Base-by-base conservation (phyloP, 2,329 filamentous ascomycete species). In the Waltergamsia citrina region DNA sequence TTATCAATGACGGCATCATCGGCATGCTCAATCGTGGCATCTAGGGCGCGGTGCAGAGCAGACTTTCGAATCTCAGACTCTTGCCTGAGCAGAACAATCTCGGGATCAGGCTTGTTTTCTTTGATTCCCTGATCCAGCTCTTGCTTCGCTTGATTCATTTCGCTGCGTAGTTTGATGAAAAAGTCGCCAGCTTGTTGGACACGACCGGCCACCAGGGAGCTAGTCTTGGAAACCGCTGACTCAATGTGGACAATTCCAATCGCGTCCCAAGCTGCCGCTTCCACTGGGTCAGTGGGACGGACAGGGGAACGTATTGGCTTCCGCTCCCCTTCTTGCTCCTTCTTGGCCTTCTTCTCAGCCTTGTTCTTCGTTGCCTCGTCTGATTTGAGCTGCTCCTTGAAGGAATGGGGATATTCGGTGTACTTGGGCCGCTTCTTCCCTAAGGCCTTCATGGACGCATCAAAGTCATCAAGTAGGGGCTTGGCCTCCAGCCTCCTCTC, bases 1-100 rank as follows among this genome's bases (percentile, higher is more conserved):
- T 76, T 75, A 43, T 72, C 67, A 25, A 78, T 51, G 11, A 76
- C 68, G 16, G 64, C 61, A 29, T 64, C 61, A 46, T 76, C 70
- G 10, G 71, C 73, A 51, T 66, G 65, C 17, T 65, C 59, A 33
- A 71, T 61, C 2, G 69, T 71, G 9, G 69, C 63, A 40, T 76
- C 65, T 30, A 77, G 56, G 3, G 69, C 67, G 34, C 62, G 53
- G 41, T 62, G 65, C 5, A 78, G 55, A 5, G 64, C 57, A 25
- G 69, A 60, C 38, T 67, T 63, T 42, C 66, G 67, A 34, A 53
- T 46, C 4, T 62, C 59, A 6, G 66, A 57, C 7, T 57, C 54
- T 7, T 55, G 51, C 41, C 62, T 66, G 12, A 67, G 46, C 28
- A 49, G 54, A 4, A 51, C 45, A 20, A 64, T 38, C 6, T 57